Evolutionary conservation across 768 basidiomycete species (phyloP).

Genomic region (Crepidotus variabilis): DNA sequence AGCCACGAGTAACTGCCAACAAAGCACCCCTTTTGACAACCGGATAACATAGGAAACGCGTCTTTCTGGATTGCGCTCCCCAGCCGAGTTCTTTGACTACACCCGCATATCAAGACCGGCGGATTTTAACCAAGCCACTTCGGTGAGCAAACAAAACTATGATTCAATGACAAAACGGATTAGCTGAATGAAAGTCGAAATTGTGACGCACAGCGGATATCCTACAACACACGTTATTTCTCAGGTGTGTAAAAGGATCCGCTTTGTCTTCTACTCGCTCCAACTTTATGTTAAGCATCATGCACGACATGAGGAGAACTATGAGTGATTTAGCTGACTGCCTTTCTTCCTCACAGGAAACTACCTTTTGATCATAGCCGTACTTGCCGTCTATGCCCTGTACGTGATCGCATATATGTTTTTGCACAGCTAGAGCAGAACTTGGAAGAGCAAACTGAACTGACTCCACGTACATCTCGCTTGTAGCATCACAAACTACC

Average conservation of each 20-base stretch:
- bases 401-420: constrained; percentile 26
- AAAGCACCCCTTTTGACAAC: not conserved
- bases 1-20: not conserved
- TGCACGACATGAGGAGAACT: not conserved
- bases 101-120: constrained; percentile 82
- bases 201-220: constrained; percentile 64
- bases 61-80: constrained; percentile 69
- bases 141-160: constrained; percentile 41
- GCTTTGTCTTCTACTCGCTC: not conserved
- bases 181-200: constrained; percentile 3
- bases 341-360: constrained; percentile 53
- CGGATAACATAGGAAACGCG: constrained; percentile 63
- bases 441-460: not conserved
- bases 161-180: not conserved
- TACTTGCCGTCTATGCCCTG: constrained; percentile 85
- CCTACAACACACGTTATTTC: constrained; percentile 91
- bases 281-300: not conserved
- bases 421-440: not conserved
- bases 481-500: constrained; percentile 72
- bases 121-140: constrained; percentile 75
- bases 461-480: constrained; percentile 1
- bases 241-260: constrained; percentile 44
- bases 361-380: constrained; percentile 75
- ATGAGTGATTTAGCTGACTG: not conserved
- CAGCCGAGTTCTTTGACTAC: constrained; percentile 78